Evolutionary conservation across 768 basidiomycete genomes (phyloP).

Genomic region (Rhizopogon roseolus): DNA sequence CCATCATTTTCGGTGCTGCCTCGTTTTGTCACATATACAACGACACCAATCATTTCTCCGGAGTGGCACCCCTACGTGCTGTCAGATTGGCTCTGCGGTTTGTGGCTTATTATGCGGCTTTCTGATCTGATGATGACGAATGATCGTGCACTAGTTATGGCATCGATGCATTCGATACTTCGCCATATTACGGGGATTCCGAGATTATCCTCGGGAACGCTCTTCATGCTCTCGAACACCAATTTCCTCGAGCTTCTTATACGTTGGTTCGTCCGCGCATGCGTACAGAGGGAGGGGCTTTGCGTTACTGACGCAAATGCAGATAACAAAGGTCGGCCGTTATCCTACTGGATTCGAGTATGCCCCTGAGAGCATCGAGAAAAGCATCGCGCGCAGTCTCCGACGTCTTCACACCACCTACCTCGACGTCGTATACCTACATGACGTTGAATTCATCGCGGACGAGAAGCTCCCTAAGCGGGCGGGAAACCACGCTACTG

Average conservation of each 20-base stretch:
- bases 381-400: conserved; percentile 63
- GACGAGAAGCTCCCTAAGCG: conserved; percentile 42
- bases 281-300: too few relatives aligned
- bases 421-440: conserved; percentile 76
- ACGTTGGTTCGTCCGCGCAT: conserved; percentile 45
- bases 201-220: conserved; percentile 73
- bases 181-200: conserved; percentile 75
- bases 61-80: conserved; percentile 56
- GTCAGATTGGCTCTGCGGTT: conserved; percentile 76
- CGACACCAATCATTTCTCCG: conserved; percentile 48
- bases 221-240: conserved; percentile 49
- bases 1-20: conserved; percentile 68
- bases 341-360: conserved; percentile 71
- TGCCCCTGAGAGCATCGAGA: conserved; percentile 56
- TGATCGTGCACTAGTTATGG: conserved; percentile 53
- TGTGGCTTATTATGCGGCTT: conserved; percentile 3
- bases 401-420: conserved; percentile 69
- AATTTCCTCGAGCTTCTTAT: conserved; percentile 79
- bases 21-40: conserved; percentile 69
- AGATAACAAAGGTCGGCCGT: conserved; percentile 88
- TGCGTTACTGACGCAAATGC: not conserved
- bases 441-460: conserved; percentile 80
- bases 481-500: conserved; percentile 52
- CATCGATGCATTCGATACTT: conserved; percentile 77
- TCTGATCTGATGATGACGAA: not conserved